phyloP scores from a whole-genome alignment of 176 grass and related monocot genomes.

The Dendrocalamus sinicus region DNA sequence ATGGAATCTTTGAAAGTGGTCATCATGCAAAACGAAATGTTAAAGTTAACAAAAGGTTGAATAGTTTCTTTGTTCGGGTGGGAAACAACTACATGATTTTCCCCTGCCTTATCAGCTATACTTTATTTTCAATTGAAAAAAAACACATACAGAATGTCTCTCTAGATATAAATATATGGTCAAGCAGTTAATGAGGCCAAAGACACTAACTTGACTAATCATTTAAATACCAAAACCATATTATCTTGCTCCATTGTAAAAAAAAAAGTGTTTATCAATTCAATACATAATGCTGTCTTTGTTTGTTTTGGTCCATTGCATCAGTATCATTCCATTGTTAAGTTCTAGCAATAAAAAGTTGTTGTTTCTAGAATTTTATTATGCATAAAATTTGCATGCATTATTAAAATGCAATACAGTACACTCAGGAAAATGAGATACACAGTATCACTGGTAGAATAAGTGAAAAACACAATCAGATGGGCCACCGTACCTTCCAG shows the following conservation, averaged over 20 bases:
- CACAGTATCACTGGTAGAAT: slow-evolving; percentile 1
- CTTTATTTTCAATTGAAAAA: slow-evolving; percentile 6
- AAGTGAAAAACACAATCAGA: slow-evolving; percentile 18
- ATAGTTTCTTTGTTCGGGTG: slow-evolving; percentile 34
- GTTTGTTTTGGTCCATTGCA: not conserved
- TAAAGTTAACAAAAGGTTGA: slow-evolving; percentile 22
- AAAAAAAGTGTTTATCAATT: not conserved
- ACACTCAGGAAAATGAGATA: slow-evolving; percentile 17
- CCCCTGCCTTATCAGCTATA: slow-evolving; percentile 2
- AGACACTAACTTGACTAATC: not conserved
- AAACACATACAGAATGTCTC: not conserved
- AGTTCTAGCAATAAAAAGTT: not conserved
- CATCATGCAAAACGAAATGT: slow-evolving; percentile 26
- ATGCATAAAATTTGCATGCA: not conserved
- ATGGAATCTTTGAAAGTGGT: slow-evolving; percentile 33
- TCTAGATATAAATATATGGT: slow-evolving; percentile 13
- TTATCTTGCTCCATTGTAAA: not conserved
- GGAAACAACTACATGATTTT: slow-evolving; percentile 19
- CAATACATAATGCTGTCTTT: slow-evolving; percentile 16
- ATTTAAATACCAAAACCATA: slow-evolving; percentile 10
- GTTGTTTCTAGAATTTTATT: not conserved
- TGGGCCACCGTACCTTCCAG: slow-evolving; percentile 66
- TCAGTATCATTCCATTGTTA: not conserved
- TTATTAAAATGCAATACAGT: not conserved
- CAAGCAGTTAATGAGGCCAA: slow-evolving; percentile 23